phyloP scores from a whole-genome alignment of 2,329 filamentous ascomycete species.

The Plenodomus lindquistii region DNA sequence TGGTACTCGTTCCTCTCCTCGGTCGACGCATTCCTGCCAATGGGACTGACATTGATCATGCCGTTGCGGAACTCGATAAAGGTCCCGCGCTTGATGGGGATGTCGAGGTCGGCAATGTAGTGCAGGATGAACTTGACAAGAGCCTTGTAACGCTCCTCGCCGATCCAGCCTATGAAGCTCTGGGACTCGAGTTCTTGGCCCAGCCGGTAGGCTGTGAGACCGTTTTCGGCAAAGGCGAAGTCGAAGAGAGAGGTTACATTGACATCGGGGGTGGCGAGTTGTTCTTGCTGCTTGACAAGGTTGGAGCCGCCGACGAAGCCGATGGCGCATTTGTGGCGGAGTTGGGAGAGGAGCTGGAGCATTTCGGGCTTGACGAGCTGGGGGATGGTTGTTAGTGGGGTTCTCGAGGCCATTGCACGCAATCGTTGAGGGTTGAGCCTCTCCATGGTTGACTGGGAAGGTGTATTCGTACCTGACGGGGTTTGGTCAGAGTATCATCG shows the following conservation, averaged over 20 bases:
- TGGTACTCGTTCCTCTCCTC: conserved; percentile 83
- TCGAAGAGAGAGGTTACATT: conserved; percentile 87
- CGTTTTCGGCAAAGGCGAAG: conserved; percentile 97
- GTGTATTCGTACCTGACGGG: conserved; percentile 64
- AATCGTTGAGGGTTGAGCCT: background rate
- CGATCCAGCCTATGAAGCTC: conserved; percentile 90
- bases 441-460: background rate
- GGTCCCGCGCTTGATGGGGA: conserved; percentile 81
- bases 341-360: conserved; percentile 74
- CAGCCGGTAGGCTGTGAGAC: conserved; percentile 85
- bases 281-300: conserved; percentile 92
- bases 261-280: conserved; percentile 71
- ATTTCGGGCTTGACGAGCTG: conserved; percentile 78
- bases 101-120: conserved; percentile 82
- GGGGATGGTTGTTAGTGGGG: background rate
- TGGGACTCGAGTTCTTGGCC: conserved; percentile 75
- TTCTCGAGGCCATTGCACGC: no score
- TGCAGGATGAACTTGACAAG: conserved; percentile 73
- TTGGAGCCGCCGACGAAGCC: conserved; percentile 93
- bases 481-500: conserved; percentile 85
- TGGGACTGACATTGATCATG: conserved; percentile 84
- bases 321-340: conserved; percentile 86
- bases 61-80: conserved; percentile 89
- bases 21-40: conserved; percentile 82
- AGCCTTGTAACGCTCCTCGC: conserved; percentile 82